Conservation (phyloP, 208 protist genomes). For the Vickermania ingenoplastis region DNA sequence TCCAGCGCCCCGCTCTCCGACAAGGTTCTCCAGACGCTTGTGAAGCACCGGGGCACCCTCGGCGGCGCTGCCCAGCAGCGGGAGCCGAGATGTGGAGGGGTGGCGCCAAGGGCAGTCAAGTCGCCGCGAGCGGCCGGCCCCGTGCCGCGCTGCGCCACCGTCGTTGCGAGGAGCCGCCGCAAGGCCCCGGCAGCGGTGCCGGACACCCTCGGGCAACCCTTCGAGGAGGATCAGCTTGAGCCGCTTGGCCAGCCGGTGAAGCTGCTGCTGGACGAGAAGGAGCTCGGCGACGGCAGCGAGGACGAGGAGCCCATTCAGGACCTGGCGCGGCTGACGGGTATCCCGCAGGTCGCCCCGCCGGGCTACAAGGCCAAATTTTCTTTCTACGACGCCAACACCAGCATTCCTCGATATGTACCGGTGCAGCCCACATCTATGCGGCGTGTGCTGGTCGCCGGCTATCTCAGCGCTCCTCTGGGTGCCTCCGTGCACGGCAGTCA, state of each 20-base stretch:
- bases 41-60: not conserved
- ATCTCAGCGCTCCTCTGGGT: not conserved
- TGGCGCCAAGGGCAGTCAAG: not conserved
- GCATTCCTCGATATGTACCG: conserved; percentile 20
- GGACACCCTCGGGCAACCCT: not conserved
- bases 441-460: conserved; percentile 7
- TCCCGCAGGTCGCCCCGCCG: conserved; percentile 23
- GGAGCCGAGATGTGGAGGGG: not conserved
- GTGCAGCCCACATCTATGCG: conserved; percentile 1
- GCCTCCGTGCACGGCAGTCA: not conserved
- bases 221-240: not conserved
- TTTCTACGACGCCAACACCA: conserved; percentile 22
- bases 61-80: not conserved
- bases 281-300: no score
- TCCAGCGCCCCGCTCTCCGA: not conserved
- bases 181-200: not conserved
- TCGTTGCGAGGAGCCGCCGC: not conserved
- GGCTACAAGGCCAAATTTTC: conserved; percentile 42
- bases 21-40: not conserved
- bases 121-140: not conserved
- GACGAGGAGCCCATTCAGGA: not conserved
- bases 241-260: not conserved
- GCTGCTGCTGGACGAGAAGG: not conserved
- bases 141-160: not conserved
- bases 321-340: conserved; percentile 4